Evolutionary conservation across 2,329 filamentous ascomycete genomes (phyloP), one percentile per base, ranked within the genome.

Genomic region (Truncatella angustata): DNA sequence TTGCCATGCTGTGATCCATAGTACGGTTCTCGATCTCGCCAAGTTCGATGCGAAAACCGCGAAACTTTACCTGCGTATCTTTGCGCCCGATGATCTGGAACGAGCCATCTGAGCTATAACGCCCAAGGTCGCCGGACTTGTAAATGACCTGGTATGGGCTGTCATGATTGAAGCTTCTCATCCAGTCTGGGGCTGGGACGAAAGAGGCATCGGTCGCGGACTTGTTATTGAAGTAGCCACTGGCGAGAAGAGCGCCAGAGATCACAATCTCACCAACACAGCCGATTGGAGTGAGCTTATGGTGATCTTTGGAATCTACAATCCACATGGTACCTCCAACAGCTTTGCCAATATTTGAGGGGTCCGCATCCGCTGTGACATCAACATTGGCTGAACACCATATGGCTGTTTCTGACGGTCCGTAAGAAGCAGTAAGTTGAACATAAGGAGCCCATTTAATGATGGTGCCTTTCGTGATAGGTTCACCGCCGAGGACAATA

Each of bases 41-140:
- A 49, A 74, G 63, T 63, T 73, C 80, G 53, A 76, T 66, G 54
- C 75, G 58, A 47, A 69, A 77, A 42, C 80, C 81, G 30, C 73
- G 70, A 12, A 80, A 62, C 58, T 80, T 80, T 30, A 79, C 68
- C 58, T 79, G 77, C 1, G 69, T 69, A 58, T 80, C 76, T 50
- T 73, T 74, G 39, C 77, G 69, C 39, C 75, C 75, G 42, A 75
- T 50, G 46, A 65, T 68, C 3, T 64, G 43, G 14, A 72, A 58
- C 35, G 39, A 54, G 5, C 66, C 64, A 42, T 70, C 58, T 10
- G 54, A 54, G 30, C 62, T 52, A 20, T 66, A 68, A 23, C 56
- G 53, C 18, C 56, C 68, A 12, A 71, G 56, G 50, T 72, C 69
- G 16, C 69, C 69, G 2, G 66, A 70, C 42, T 62, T 60, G 51